phyloP scores from a whole-genome alignment of 2,329 filamentous ascomycete species.

The Periconia sp. region DNA sequence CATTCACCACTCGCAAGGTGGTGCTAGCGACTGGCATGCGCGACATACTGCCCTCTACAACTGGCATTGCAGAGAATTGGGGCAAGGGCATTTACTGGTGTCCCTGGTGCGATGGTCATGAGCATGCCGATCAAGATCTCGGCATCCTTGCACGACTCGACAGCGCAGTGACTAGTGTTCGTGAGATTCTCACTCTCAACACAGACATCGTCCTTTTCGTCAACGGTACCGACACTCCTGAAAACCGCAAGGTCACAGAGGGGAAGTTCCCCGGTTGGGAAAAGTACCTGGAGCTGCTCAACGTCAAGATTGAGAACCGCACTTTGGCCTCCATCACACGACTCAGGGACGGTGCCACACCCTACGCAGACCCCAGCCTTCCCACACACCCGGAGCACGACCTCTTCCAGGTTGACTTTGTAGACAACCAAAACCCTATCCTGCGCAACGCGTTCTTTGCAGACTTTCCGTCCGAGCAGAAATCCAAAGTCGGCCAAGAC shows the following conservation, averaged over 20 bases:
- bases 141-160: constrained; percentile 2
- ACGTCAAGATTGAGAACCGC: constrained; percentile 3
- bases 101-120: constrained; percentile 4
- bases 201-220: too few relatives aligned
- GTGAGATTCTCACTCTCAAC: too few relatives aligned
- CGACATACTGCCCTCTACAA: neutral
- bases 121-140: constrained; percentile 2
- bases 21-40: constrained; percentile 1
- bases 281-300: neutral
- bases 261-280: constrained; percentile 2
- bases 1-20: constrained; percentile 1
- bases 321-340: neutral
- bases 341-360: neutral
- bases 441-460: constrained; percentile 2
- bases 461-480: constrained; percentile 1
- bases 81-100: constrained; percentile 6
- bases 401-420: neutral
- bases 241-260: neutral
- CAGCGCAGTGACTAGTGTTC: neutral
- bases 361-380: neutral
- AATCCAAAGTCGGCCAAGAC: neutral
- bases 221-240: too few relatives aligned
- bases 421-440: neutral
- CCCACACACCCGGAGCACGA: constrained; percentile 2
- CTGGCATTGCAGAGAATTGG: constrained; percentile 1